These are phyloP conservation scores for Globisporangium iwayamae DNA, from an alignment of 352 stramenopile species.

Conservation along the genomic window DNA sequence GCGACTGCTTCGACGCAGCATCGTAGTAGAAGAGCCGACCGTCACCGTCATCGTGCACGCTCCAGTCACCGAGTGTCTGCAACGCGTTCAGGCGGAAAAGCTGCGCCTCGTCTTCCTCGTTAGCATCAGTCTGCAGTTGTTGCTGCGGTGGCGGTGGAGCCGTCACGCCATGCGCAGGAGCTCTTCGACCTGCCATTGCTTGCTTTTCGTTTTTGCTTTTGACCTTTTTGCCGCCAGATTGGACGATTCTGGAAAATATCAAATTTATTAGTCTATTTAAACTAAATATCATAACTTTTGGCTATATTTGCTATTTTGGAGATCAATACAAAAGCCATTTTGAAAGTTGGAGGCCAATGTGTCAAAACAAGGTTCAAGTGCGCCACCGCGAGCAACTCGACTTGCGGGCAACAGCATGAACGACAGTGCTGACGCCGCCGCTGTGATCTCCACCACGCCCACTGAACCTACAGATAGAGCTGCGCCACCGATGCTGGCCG, in stretches of 20 bases:
- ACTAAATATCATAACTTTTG: neutral
- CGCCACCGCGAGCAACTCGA: neutral
- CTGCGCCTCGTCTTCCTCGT: constrained; percentile 1
- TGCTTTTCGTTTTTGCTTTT: neutral
- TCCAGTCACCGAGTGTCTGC: constrained; percentile 56
- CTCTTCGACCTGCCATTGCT: neutral
- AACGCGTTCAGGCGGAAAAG: constrained; percentile 49
- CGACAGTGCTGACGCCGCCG: neutral
- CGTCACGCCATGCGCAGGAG: constrained; percentile 3
- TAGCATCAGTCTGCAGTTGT: constrained; percentile 21
- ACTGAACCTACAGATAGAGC: neutral
- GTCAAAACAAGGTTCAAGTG: constrained; percentile 9
- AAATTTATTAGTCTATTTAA: neutral
- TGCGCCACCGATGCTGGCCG: neutral
- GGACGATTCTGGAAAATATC: too few relatives aligned
- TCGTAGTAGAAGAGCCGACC: constrained; percentile 81
- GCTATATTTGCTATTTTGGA: neutral
- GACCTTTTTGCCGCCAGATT: neutral
- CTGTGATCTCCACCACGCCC: constrained; percentile 4
- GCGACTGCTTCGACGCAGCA: constrained; percentile 34
- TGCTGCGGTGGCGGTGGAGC: constrained; percentile 7
- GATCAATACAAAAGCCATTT: neutral
- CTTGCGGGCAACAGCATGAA: neutral
- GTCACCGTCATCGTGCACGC: constrained; percentile 68
- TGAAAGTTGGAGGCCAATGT: neutral